Evolutionary conservation across 2,329 filamentous ascomycete genomes (phyloP), one percentile per base, ranked within the genome.

Genomic region (Fusarium sp.): DNA sequence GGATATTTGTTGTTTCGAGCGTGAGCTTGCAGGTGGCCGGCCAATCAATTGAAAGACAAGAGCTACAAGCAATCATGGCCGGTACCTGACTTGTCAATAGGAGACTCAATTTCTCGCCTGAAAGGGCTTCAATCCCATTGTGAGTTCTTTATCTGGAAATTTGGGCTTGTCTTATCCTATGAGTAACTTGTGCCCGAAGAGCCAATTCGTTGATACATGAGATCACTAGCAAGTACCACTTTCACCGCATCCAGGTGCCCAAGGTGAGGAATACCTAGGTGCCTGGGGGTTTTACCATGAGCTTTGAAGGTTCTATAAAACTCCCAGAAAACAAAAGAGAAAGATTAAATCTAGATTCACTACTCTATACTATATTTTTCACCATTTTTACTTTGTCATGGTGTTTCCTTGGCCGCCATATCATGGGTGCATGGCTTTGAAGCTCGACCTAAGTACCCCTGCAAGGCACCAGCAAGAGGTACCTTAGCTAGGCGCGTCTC

Each of bases 401-500:
- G 4, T 27, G 42, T 10, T n/a, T 16, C 13, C 42, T 29, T 29
- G 23, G 44, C 23, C 14, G 6, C 44, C 23, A 49, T 49, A 4
- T 49, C 23, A 11, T n/a, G 14, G 11, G 42, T 16, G 23, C 42
- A 27, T 23, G 20, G 23, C 40, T 34, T 29, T 69, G 34, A 59
- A 69, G 58, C 58, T 57, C 8, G 34, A 36, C 51, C 53, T 38
- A 40, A 54, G 62, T 59, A 69, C 46, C 66, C 67, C 31, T 54
- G 50, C 44, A 23, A 46, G 42, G 44, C 44, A 29, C 44, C 11
- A 50, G 56, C 46, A 54, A 65, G 16, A 53, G 58, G 62, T 61
- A 34, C 49, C 59, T 61, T 54, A 46, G 57, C 56, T 57, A 63
- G 76, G 72, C 79, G 79, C 79, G 79, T 79, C 73, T 70, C 67